A percentile compares a stretch with the other conserved stretches of the same genome.
phyloP scores from a whole-genome alignment of 495 filamentous ascomycete genomes.

The Aspergillus taichungensis region DNA sequence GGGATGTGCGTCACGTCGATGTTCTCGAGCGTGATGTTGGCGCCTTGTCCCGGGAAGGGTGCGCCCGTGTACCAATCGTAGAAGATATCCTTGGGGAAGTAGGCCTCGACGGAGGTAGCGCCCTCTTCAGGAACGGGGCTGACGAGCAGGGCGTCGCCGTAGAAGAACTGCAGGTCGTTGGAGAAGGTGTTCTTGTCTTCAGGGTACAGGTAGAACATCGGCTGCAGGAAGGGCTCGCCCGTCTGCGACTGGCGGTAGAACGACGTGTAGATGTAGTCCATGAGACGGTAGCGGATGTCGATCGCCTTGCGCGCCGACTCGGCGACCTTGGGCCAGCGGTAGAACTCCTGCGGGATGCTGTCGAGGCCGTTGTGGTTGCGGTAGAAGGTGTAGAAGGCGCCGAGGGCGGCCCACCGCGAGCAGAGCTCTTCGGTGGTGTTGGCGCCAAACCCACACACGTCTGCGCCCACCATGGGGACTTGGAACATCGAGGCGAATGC shows the following conservation, averaged over 20 bases:
- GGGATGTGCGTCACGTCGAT: slow-evolving; percentile 60
- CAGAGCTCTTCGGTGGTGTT: slow-evolving; percentile 73
- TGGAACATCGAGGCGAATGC: slow-evolving; percentile 76
- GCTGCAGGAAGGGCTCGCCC: slow-evolving; percentile 60
- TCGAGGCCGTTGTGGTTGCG: slow-evolving; percentile 60
- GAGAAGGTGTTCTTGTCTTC: slow-evolving; percentile 50
- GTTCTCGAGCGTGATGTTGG: slow-evolving; percentile 40
- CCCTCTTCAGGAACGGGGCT: slow-evolving; percentile 59
- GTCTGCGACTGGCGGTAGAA: slow-evolving; percentile 54
- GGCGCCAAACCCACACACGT: slow-evolving; percentile 70
- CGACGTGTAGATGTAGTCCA: slow-evolving; percentile 80
- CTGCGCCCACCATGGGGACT: slow-evolving; percentile 75
- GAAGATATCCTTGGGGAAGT: slow-evolving; percentile 66
- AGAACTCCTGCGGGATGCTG: slow-evolving; percentile 63
- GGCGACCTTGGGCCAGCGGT: slow-evolving; percentile 59
- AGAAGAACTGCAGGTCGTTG: slow-evolving; percentile 66
- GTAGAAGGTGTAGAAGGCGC: slow-evolving; percentile 77
- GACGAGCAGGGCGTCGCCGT: slow-evolving; percentile 61
- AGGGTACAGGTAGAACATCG: slow-evolving; percentile 67
- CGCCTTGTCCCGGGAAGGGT: slow-evolving; percentile 47
- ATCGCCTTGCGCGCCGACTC: slow-evolving; percentile 62
- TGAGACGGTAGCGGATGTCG: slow-evolving; percentile 62
- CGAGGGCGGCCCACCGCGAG: slow-evolving; percentile 74
- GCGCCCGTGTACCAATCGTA: slow-evolving; percentile 68
- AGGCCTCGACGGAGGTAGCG: slow-evolving; percentile 56